A percentile compares a stretch with the other conserved stretches of the same genome.
Conservation (phyloP, 306 rosid genomes). For the Vachellia collinsii region DNA sequence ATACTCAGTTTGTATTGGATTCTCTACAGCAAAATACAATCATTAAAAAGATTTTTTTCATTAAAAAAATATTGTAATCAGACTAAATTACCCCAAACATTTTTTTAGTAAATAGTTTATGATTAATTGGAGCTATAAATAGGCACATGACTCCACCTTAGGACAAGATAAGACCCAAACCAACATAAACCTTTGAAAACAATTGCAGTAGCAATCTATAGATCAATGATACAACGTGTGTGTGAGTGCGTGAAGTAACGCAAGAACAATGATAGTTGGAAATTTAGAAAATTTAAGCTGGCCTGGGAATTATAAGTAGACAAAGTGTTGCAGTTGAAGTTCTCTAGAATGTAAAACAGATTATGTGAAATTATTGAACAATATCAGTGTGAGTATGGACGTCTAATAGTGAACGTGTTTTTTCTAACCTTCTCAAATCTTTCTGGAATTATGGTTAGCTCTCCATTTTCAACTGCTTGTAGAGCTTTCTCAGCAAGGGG, state of each 20-base stretch:
- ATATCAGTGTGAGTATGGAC: neutral
- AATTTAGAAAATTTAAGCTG: neutral
- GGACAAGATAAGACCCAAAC: neutral
- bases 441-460: conserved; percentile 82
- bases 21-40: neutral
- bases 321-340: neutral
- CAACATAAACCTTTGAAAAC: neutral
- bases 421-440: conserved; percentile 87
- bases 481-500: conserved; percentile 92
- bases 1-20: too few relatives aligned
- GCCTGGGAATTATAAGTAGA: neutral
- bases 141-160: neutral
- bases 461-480: conserved; percentile 80
- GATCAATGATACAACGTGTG: neutral
- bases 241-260: neutral
- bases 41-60: neutral
- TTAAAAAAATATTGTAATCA: neutral
- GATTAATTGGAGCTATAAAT: neutral
- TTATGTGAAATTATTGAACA: neutral
- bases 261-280: neutral
- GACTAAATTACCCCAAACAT: neutral
- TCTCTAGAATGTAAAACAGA: neutral
- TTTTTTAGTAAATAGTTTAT: neutral
- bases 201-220: neutral
- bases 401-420: neutral